A percentile compares a stretch with the other conserved stretches of the same genome.
These are phyloP conservation scores for Keithomyces neogunnii DNA, from an alignment of 2,329 filamentous ascomycete species.

Conservation along the genomic window DNA sequence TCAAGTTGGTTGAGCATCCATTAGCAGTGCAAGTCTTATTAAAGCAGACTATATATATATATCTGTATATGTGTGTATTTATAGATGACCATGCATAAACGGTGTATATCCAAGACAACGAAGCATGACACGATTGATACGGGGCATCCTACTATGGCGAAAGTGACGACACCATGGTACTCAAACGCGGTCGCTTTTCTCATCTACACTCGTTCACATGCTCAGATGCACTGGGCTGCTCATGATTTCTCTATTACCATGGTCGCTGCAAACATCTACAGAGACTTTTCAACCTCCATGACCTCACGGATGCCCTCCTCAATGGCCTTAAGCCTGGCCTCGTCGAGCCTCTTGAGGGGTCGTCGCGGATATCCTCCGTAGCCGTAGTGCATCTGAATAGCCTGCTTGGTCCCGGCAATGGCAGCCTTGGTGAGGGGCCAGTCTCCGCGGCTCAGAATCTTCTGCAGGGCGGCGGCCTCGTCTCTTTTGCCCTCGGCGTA, in stretches of 20 bases:
- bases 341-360: constrained; percentile 59
- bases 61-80: too few species aligned
- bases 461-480: constrained; percentile 69
- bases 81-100: neutral
- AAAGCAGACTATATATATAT: neutral
- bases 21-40: neutral
- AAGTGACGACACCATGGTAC: too few species aligned
- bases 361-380: constrained; percentile 71
- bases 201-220: too few species aligned
- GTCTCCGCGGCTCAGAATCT: constrained; percentile 68
- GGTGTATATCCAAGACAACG: neutral
- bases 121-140: neutral
- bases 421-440: constrained; percentile 78
- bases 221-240: too few species aligned
- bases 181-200: too few species aligned
- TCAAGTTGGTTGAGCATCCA: neutral
- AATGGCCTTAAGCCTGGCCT: constrained; percentile 44
- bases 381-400: constrained; percentile 71
- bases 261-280: neutral
- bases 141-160: too few species aligned
- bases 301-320: constrained; percentile 51
- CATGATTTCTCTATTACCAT: neutral
- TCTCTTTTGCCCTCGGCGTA: constrained; percentile 64
- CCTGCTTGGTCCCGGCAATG: constrained; percentile 79
- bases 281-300: constrained; percentile 53